Evolutionary conservation across 192 early-diverging fungal species (phyloP), one percentile per base, ranked within the genome.

Genomic region (Podila epigama): DNA sequence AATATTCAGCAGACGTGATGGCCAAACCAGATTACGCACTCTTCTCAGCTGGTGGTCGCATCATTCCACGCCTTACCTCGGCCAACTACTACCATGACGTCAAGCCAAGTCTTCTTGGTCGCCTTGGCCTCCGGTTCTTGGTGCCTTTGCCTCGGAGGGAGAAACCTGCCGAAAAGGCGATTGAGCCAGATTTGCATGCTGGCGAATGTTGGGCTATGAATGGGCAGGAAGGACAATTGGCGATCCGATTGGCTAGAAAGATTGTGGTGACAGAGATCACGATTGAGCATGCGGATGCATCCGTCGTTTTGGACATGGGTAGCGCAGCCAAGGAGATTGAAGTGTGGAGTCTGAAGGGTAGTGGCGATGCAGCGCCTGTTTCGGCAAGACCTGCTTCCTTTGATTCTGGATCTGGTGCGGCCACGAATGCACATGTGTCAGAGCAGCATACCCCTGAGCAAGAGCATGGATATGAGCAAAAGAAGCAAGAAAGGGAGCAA

Each of bases 141-240:
- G 79, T 86, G 29, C 79, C 82, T 0, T 55, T 63, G 27, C 52
- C 65, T 29, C 50, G 53, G 8, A 32, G 69, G 33, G 75, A 77
- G 9, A 82, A 82, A 55, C 65, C 78, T 7, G 69, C 86, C 0
- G 59, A 75, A n/a, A 81, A 62, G 13, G 86, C 81, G 9, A 54
- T 88, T 12, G 56, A 73, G 35, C 83, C 82, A 5, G 63, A 79
- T 33, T 82, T 83, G 20, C 81, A 88, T 31, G 79, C 90, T 10
- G 92, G 92, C 32, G 84, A 91, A 68, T 93, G 92, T 69, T 93
- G 92, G 92, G 83, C 89, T 0, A 91, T 93, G 86, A 69, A 64
- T 3, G 90, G 91, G 11, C 70, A 78, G 32, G 33, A 72, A 12
- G 92, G 92, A 0, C 85, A 88, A 36, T 55, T 93, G 27, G 91